Conservation (phyloP, 2,329 filamentous ascomycete genomes). For the Colletotrichum liriopes region DNA sequence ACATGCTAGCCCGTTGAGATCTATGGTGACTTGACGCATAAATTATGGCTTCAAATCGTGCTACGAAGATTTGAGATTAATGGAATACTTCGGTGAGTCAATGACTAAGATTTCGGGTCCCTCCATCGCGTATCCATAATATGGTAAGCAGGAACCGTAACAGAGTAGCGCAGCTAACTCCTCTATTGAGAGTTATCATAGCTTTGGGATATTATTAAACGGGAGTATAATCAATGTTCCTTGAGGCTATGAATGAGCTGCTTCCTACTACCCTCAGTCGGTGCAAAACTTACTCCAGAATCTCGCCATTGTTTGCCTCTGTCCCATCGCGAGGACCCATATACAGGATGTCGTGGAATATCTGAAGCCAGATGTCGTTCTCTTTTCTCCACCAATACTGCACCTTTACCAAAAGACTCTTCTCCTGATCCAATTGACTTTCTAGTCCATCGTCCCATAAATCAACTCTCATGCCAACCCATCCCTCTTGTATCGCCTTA, state of each 20-base stretch:
- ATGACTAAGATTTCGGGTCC: background rate
- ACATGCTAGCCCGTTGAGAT: background rate
- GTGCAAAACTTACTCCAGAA: constrained; percentile 16
- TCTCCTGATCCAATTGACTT: background rate
- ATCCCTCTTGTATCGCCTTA: constrained; percentile 44
- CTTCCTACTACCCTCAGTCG: background rate
- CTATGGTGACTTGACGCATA: background rate
- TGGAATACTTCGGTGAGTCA: fast-evolving
- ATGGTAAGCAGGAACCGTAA: background rate
- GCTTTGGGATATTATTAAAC: too few species aligned
- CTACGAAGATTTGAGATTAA: background rate
- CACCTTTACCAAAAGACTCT: constrained; percentile 48
- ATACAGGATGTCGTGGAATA: constrained; percentile 50
- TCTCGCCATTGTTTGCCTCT: constrained; percentile 43
- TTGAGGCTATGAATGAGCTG: background rate
- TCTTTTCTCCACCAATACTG: constrained; percentile 52
- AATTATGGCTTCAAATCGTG: too few species aligned
- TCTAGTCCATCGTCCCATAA: constrained; percentile 46
- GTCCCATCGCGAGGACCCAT: constrained; percentile 48
- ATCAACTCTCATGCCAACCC: constrained; percentile 50
- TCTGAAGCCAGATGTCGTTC: constrained; percentile 43
- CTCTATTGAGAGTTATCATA: too few species aligned
- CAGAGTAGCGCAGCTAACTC: too few species aligned
- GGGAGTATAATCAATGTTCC: background rate
- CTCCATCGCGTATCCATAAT: background rate